Evolutionary conservation across 176 grass and related monocot genomes (phyloP).

Genomic region (Bothriochloa decipiens): DNA sequence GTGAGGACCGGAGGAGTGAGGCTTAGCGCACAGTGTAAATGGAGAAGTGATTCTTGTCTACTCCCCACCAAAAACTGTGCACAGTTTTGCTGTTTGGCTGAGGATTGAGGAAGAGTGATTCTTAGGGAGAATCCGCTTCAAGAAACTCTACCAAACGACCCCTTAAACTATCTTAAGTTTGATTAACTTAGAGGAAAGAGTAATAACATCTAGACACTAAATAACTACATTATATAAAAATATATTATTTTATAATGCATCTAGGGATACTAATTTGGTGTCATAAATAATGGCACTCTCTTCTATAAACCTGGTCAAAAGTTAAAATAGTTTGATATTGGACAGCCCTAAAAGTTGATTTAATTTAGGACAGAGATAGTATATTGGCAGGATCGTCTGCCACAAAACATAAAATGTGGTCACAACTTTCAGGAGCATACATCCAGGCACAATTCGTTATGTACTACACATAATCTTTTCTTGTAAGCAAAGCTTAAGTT

Average conservation of each 20-base stretch:
- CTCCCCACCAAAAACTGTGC: not conserved
- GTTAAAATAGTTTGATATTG: not conserved
- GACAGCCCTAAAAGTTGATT: not conserved
- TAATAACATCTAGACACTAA: not conserved
- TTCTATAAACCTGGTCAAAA: not conserved
- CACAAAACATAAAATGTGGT: not conserved
- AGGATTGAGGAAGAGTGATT: not conserved
- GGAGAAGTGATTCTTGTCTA: not conserved
- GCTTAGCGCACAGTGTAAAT: not conserved
- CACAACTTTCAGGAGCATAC: not conserved
- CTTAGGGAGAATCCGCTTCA: not conserved
- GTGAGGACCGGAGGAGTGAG: not conserved
- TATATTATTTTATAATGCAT: not conserved
- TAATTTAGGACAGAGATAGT: not conserved
- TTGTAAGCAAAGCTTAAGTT: constrained; percentile 32
- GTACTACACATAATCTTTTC: not conserved
- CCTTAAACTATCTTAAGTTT: not conserved
- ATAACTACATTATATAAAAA: not conserved
- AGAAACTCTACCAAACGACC: not conserved
- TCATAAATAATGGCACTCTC: not conserved
- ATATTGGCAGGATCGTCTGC: not conserved
- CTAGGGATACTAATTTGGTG: not conserved
- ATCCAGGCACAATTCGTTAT: constrained; percentile 13
- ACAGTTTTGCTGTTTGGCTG: not conserved
- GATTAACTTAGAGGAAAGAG: not conserved